Evolutionary conservation across 352 stramenopile species (phyloP).

Genomic region (Detonula confervacea): DNA sequence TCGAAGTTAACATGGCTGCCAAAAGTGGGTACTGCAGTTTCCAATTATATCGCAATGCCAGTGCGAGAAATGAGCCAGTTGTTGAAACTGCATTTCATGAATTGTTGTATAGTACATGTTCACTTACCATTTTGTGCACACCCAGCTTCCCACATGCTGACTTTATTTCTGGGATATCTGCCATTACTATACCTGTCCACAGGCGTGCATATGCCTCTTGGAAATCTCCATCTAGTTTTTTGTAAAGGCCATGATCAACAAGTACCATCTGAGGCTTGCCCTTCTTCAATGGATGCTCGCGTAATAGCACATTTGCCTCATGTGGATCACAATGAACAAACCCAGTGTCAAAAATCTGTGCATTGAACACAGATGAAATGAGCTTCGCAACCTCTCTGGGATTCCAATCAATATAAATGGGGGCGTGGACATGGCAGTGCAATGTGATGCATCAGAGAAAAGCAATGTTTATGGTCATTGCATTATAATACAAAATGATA

Average conservation of each 20-base stretch:
- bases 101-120: too few species aligned
- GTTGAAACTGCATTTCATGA: background rate
- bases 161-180: slow-evolving; percentile 87
- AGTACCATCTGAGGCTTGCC: slow-evolving; percentile 93
- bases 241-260: slow-evolving; percentile 97
- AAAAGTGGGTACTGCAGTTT: slow-evolving; percentile 83
- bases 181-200: slow-evolving; percentile 93
- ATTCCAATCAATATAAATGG: too few species aligned
- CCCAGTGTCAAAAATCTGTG: slow-evolving; percentile 93
- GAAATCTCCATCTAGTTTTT: slow-evolving; percentile 92
- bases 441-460: too few species aligned
- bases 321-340: slow-evolving; percentile 97
- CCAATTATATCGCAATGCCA: slow-evolving; percentile 10
- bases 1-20: slow-evolving; percentile 87
- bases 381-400: slow-evolving; percentile 87
- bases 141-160: slow-evolving; percentile 78
- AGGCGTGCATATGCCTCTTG: slow-evolving; percentile 93
- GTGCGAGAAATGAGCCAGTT: slow-evolving; percentile 11
- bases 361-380: slow-evolving; percentile 92
- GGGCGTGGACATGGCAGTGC: too few species aligned
- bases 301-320: slow-evolving; percentile 89
- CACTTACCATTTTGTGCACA: slow-evolving; percentile 74
- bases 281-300: slow-evolving; percentile 58
- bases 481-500: background rate
- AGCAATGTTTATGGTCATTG: background rate